These are phyloP conservation scores for Yamagishiella unicocca DNA, from an alignment of 139 green algal genomes.

Conservation along the genomic window DNA sequence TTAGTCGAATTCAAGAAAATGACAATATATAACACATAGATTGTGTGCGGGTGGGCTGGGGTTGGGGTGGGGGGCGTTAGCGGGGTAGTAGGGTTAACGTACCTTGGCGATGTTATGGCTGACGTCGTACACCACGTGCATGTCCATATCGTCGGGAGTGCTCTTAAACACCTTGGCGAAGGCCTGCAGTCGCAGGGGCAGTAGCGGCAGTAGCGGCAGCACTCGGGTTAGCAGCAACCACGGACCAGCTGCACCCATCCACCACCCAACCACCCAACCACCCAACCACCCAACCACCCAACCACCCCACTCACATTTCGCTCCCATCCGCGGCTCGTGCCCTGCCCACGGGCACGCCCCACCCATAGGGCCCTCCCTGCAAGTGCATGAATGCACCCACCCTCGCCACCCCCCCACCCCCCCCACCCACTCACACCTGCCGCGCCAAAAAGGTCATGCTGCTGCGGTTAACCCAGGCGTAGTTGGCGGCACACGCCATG, in stretches of 20 bases:
- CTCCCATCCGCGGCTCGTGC: neutral
- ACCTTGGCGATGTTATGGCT: constrained; percentile 94
- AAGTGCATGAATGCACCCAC: neutral
- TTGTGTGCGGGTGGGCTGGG: constrained; percentile 27
- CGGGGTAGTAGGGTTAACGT: neutral
- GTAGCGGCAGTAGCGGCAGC: neutral
- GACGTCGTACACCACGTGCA: constrained; percentile 95
- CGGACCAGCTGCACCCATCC: neutral
- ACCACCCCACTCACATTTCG: neutral
- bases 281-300: too few relatives aligned
- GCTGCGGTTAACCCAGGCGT: constrained; percentile 92
- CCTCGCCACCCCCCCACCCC: neutral
- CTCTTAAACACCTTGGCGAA: constrained; percentile 88
- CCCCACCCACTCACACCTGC: constrained; percentile 42
- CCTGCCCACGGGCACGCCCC: neutral
- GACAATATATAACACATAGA: too few relatives aligned
- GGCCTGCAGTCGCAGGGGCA: constrained; percentile 60
- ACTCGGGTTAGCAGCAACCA: neutral
- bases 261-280: too few relatives aligned
- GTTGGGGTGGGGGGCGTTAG: neutral
- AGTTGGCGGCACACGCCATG: constrained; percentile 94
- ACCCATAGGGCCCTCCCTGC: too few relatives aligned
- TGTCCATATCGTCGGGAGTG: constrained; percentile 90
- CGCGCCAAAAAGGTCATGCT: constrained; percentile 90
- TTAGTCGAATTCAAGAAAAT: too few relatives aligned